These are phyloP conservation scores for Lasiodiplodia hormozganensis DNA, from an alignment of 2,329 filamentous ascomycete genomes.

Conservation along the genomic window DNA sequence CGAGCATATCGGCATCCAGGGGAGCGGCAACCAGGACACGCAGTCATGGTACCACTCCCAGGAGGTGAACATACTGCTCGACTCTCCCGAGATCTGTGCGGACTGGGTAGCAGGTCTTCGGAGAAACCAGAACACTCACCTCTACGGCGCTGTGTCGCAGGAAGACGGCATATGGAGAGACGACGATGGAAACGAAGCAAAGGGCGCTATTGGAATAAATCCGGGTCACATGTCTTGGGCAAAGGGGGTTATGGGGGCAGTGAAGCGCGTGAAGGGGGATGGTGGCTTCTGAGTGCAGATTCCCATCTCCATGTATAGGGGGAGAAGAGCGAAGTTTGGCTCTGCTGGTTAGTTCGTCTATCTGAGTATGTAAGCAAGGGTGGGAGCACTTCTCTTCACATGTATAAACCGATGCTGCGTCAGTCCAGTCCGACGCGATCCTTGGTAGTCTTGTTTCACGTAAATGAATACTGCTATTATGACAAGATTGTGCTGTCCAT, in stretches of 20 bases:
- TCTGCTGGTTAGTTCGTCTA: background rate
- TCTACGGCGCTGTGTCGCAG: slow-evolving; percentile 61
- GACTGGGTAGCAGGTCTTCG: slow-evolving; percentile 68
- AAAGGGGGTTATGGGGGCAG: slow-evolving; percentile 63
- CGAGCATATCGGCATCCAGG: slow-evolving; percentile 71
- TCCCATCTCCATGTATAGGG: background rate
- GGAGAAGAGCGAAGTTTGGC: background rate
- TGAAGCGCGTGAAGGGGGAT: slow-evolving; percentile 63
- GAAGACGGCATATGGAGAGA: slow-evolving; percentile 60
- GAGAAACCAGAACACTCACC: slow-evolving; percentile 71
- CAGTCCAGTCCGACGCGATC: background rate
- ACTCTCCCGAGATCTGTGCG: slow-evolving; percentile 66
- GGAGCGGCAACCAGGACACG: slow-evolving; percentile 81
- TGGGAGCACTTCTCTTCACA: background rate
- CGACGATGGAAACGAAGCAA: slow-evolving; percentile 46
- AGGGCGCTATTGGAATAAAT: slow-evolving; percentile 52
- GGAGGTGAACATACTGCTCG: slow-evolving; percentile 78
- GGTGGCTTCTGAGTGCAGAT: slow-evolving; percentile 57
- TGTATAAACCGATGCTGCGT: background rate
- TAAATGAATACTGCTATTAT: background rate
- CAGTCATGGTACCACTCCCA: slow-evolving; percentile 81
- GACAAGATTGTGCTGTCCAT: background rate
- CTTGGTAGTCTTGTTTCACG: background rate
- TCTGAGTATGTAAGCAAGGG: background rate
- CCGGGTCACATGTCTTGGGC: slow-evolving; percentile 65